Evolutionary conservation across 805 yeast genomes (phyloP), one percentile per base, ranked within the genome.

Genomic region (Hanseniaspora taiwanica): DNA sequence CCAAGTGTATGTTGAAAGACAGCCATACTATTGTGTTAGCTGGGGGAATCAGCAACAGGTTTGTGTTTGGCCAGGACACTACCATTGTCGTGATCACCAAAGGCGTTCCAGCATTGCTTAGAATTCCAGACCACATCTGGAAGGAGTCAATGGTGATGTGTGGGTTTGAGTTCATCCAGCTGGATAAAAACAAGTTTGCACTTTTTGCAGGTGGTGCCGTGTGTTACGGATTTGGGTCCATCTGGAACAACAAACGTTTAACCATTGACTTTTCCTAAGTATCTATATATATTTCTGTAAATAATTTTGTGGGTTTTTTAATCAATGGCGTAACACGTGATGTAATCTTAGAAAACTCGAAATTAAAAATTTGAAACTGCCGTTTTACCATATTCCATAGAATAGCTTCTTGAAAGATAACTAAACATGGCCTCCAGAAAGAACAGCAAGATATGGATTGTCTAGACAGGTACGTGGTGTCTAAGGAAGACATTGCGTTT

Each of bases 201-300:
- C 35, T 57, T 3, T 46, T 73, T 34, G 81, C 78, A 7, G 89
- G 93, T 3, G 93, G 93, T 3, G 87, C 81, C 0, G 84, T 81
- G 1, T 82, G 93, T 52, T 82, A 78, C 47, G 80, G 87, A 1
- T 83, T 81, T 59, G 94, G 94, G 0, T 64, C 78, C 0, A 66
- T 65, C 17, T 69, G 72, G 68, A 71, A 71, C 36, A 27, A 17
- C 29, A 39, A 16, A 27, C 50, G 3, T 43, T 49, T 21, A 44
- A 52, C n/a, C 8, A 33, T 33, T 10, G 19, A 12, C 29, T 8
- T 16, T 29, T 29, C 14, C 16, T 27, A 27, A 8, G 31, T 27
- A 27, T 13, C 7, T 27, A 9, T 27, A 6, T 27, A 14, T 27
- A 27, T 27, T 13, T 9, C 32, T 23, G 27, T 23, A 23, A 23